A percentile compares a stretch with the other conserved stretches of the same genome.
Evolutionary conservation across 148 eudicot species (phyloP).

Genomic region (Vaccinium myrtillus): DNA sequence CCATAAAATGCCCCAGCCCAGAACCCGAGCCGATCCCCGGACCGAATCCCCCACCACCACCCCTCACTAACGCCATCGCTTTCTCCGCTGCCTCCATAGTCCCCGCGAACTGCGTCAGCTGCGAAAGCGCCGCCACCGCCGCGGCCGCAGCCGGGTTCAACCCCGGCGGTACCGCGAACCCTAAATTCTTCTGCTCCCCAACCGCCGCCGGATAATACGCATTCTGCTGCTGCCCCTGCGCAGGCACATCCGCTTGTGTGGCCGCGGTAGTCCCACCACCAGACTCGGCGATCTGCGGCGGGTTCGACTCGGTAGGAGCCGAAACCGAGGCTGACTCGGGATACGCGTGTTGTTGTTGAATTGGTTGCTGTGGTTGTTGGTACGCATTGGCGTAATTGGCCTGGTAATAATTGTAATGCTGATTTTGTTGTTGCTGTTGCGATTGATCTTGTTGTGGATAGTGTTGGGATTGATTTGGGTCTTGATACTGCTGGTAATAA

Average conservation of each 20-base stretch:
- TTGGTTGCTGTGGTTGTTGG: conserved; percentile 7
- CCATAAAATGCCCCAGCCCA: conserved; percentile 7
- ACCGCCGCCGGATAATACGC: conserved; percentile 6
- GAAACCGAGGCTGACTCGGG: neutral
- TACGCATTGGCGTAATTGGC: conserved; percentile 18
- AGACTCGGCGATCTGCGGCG: neutral
- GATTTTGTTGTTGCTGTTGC: conserved; percentile 13
- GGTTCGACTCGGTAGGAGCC: neutral
- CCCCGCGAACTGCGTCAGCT: conserved; percentile 29
- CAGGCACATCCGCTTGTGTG: neutral
- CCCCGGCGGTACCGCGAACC: conserved; percentile 10
- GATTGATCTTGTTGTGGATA: conserved; percentile 12
- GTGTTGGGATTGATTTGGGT: conserved; percentile 14
- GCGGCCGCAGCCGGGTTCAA: conserved; percentile 28
- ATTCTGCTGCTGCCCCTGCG: conserved; percentile 15
- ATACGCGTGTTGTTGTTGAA: neutral
- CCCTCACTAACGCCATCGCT: conserved; percentile 21
- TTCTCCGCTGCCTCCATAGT: conserved; percentile 29
- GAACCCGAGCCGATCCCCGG: neutral
- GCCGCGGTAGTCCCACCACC: neutral
- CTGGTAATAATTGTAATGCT: conserved; percentile 20
- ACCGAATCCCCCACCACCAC: conserved; percentile 15
- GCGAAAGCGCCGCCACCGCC: conserved; percentile 29
- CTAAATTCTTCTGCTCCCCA: neutral
- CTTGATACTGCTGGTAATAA: conserved; percentile 10